Evolutionary conservation across 2,329 filamentous ascomycete species (phyloP).

Genomic region (Tolypocladium tundrense): DNA sequence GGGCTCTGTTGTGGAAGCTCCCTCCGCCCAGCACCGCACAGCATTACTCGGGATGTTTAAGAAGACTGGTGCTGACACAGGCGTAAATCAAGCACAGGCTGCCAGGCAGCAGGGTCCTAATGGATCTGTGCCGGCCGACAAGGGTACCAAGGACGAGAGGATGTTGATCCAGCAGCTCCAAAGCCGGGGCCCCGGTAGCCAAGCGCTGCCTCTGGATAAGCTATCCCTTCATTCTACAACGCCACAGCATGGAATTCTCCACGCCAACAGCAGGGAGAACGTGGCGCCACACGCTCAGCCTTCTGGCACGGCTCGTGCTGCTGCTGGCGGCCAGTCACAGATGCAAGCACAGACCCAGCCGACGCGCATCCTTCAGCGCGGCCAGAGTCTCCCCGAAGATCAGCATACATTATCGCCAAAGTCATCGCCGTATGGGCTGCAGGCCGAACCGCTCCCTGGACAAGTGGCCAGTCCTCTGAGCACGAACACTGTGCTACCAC

Average conservation of each 20-base stretch:
- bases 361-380: conserved; percentile 24
- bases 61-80: conserved; percentile 16
- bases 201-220: conserved; percentile 9
- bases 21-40: conserved; percentile 29
- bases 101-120: not conserved
- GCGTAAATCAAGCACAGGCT: not conserved
- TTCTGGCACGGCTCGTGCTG: not conserved
- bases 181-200: not conserved
- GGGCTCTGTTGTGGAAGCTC: conserved; percentile 13
- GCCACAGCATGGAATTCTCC: conserved; percentile 6
- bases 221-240: conserved; percentile 10
- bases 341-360: conserved; percentile 9
- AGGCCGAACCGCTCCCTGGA: conserved; percentile 9
- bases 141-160: not conserved
- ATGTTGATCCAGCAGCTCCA: conserved; percentile 1
- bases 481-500: not conserved
- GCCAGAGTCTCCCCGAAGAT: conserved; percentile 16
- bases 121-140: not conserved
- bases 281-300: not conserved
- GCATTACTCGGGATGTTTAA: conserved; percentile 46
- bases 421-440: conserved; percentile 9
- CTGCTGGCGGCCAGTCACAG: not conserved
- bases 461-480: conserved; percentile 9
- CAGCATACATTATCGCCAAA: conserved; percentile 10
- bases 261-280: conserved; percentile 4